Evolutionary conservation across 768 basidiomycete genomes (phyloP).

Genomic region (Sarcodon aspratus): DNA sequence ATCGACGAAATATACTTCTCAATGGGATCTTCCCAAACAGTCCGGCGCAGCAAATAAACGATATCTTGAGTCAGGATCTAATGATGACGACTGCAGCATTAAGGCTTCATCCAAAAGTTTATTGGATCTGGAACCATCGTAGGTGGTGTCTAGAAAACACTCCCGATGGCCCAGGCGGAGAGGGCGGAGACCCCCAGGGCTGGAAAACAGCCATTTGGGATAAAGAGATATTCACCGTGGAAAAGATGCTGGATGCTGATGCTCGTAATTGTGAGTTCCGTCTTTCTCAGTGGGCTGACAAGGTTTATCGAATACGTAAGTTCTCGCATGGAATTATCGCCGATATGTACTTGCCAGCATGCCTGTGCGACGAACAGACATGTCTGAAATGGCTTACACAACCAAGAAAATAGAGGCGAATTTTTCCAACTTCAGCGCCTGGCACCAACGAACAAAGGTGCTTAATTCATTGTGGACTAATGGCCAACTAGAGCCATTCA

Average conservation of each 20-base stretch:
- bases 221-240: constrained; percentile 75
- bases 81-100: constrained; percentile 72
- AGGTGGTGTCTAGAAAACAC: constrained; percentile 89
- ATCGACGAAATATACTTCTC: constrained; percentile 69
- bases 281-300: no score
- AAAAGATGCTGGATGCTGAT: constrained; percentile 88
- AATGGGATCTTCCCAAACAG: constrained; percentile 63
- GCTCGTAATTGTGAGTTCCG: constrained; percentile 75
- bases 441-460: constrained; percentile 93
- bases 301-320: constrained; percentile 27
- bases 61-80: constrained; percentile 61
- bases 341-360: constrained; percentile 72
- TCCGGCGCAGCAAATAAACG: constrained; percentile 46
- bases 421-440: constrained; percentile 97
- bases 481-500: constrained; percentile 36
- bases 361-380: constrained; percentile 41
- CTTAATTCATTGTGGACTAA: constrained; percentile 53
- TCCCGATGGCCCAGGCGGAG: constrained; percentile 57
- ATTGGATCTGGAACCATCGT: constrained; percentile 98
- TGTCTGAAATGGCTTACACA: constrained; percentile 77
- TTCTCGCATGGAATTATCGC: constrained; percentile 92
- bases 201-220: constrained; percentile 83
- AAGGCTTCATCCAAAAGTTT: constrained; percentile 85
- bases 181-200: constrained; percentile 25
- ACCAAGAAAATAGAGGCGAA: constrained; percentile 84